Evolutionary conservation across 768 basidiomycete species (phyloP).

Genomic region (Termitomyces sp.): DNA sequence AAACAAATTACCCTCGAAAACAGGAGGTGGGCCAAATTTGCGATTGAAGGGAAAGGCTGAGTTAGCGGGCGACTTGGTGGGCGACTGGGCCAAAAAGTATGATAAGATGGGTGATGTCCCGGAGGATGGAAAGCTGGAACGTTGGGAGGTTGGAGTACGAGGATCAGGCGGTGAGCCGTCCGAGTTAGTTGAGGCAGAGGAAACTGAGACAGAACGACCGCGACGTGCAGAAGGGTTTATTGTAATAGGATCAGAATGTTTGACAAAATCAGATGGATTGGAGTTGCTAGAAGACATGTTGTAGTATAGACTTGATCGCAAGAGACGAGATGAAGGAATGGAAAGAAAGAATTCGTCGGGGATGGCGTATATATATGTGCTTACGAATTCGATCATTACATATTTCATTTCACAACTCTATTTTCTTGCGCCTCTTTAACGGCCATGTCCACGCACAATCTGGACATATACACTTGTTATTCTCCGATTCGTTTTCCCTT

Average conservation of each 20-base stretch:
- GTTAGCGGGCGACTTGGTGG: constrained; percentile 40
- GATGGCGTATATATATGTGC: constrained; percentile 19
- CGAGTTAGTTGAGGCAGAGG: constrained; percentile 53
- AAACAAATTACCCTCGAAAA: constrained; percentile 52
- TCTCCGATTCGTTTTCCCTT: neutral
- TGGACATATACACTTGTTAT: neutral
- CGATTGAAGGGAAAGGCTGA: constrained; percentile 58
- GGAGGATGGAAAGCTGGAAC: constrained; percentile 45
- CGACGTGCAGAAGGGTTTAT: constrained; percentile 40
- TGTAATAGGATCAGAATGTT: constrained; percentile 63
- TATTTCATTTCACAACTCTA: neutral
- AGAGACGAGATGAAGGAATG: constrained; percentile 15
- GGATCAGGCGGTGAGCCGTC: constrained; percentile 47
- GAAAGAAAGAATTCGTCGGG: constrained; percentile 7
- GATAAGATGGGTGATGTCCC: constrained; percentile 66
- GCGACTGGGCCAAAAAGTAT: constrained; percentile 61
- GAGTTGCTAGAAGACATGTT: constrained; percentile 22
- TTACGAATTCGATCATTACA: constrained; percentile 5
- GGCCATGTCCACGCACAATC: neutral
- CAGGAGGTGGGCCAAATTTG: constrained; percentile 47
- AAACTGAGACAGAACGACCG: constrained; percentile 56
- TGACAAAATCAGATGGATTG: constrained; percentile 20
- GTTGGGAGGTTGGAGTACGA: constrained; percentile 43
- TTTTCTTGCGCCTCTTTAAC: neutral
- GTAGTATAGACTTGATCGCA: constrained; percentile 10